Percentiles rank a stretch among this genome's conserved stretches.
phyloP scores from a whole-genome alignment of 805 yeast genomes.

The Starmera dryadoides region DNA sequence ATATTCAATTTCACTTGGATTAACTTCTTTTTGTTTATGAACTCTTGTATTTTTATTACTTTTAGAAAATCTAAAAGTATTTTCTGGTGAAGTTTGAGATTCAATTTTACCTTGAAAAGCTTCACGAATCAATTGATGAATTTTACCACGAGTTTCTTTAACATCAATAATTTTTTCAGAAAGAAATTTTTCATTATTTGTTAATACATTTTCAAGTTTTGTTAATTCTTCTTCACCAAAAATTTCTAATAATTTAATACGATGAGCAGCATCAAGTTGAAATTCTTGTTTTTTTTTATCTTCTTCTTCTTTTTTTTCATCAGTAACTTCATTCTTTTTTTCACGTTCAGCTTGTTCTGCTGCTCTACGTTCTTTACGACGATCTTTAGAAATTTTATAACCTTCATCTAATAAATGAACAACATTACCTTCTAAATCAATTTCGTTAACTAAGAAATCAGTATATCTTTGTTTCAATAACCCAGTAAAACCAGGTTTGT shows the following conservation, averaged over 20 bases:
- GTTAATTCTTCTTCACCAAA: slow-evolving; percentile 58
- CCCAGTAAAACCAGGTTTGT: slow-evolving; percentile 64
- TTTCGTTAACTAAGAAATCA: slow-evolving; percentile 91
- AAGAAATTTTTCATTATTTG: slow-evolving; percentile 49
- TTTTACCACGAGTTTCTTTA: slow-evolving; percentile 65
- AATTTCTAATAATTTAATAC: slow-evolving; percentile 37
- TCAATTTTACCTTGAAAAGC: slow-evolving; percentile 74
- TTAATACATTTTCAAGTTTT: slow-evolving; percentile 46
- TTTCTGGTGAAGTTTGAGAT: slow-evolving; percentile 63
- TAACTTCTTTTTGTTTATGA: slow-evolving; percentile 27
- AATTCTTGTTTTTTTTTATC: slow-evolving; percentile 6
- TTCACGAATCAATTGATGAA: slow-evolving; percentile 71
- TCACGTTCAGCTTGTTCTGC: slow-evolving; percentile 25
- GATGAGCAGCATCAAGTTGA: slow-evolving; percentile 37
- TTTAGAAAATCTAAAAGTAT: slow-evolving; percentile 57
- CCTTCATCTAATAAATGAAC: slow-evolving; percentile 76
- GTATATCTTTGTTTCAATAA: slow-evolving; percentile 82
- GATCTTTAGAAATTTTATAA: slow-evolving; percentile 41
- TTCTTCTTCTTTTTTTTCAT: slow-evolving; percentile 11
- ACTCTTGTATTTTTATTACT: slow-evolving; percentile 36
- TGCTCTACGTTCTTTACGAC: slow-evolving; percentile 36
- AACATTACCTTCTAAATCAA: slow-evolving; percentile 59
- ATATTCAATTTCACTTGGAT: slow-evolving; percentile 38
- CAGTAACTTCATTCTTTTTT: slow-evolving; percentile 14
- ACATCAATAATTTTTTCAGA: slow-evolving; percentile 52